Evolutionary conservation across 257 asterid genomes (phyloP), one percentile per base, ranked within the genome.

Genomic region (Solanum ossicruentum): DNA sequence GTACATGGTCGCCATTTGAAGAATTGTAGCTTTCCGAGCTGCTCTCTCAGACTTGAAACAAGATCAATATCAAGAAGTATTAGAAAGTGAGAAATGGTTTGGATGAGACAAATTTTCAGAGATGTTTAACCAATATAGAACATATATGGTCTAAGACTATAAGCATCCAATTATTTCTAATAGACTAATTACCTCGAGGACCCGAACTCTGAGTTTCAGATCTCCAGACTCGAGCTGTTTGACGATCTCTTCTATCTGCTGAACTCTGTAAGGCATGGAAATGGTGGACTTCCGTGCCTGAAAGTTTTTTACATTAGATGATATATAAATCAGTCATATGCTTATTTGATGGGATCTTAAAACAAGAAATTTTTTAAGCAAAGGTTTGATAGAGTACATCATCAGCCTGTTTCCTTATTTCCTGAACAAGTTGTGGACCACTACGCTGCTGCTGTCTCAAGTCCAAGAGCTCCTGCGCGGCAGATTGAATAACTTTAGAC

Each of bases 141-240:
- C 12, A 3, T 18, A 39, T 3, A 56, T 17, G 20, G 28, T 41
- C 79, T 17, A 39, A 17, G 54, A 70, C 61, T 56, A 56, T 7
- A 56, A 57, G 23, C 63, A 47, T 47, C 51, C 77, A 17, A 49
- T 75, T 41, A 75, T 49, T 0, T 75, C 23, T 0, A 23, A 10
- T 52, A 28, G 61, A 15, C 82, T 75, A 75, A 47, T 85, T 69
- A 96, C 99, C 99, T 96, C 99, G 55, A 96, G 96, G 71, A 96
- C 99, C 83, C 99, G 93, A 80, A 96, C 99, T 55, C 99, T 90
- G 72, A 96, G 99, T 93, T 95, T 96, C 70, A 96, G 43, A 49
- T 96, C 99, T 84, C 99, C 99, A 0, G 97, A 88, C 69, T 96
- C 99, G 12, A 96, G 98, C 90, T 96, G 97, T 85, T 95, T 93